Conservation (phyloP, 1,139 yeast genomes). For the Maudiozyma humilis region DNA sequence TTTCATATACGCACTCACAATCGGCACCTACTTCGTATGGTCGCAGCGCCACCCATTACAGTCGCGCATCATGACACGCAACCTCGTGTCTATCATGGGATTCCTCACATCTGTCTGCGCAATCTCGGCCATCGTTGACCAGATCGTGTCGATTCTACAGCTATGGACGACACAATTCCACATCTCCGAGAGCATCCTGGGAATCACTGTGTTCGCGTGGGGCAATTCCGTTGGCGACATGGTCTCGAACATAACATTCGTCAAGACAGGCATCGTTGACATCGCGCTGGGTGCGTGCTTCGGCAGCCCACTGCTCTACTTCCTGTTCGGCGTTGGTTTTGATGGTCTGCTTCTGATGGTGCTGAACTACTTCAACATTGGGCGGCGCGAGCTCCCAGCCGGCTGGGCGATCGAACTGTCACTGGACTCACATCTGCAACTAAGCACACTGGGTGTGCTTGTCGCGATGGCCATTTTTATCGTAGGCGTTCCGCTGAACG, state of each 20-base stretch:
- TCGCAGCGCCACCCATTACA: background rate
- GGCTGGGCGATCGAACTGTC: slow-evolving; percentile 32
- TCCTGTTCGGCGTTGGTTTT: slow-evolving; percentile 55
- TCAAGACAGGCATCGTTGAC: slow-evolving; percentile 77
- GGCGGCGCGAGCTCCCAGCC: slow-evolving; percentile 1
- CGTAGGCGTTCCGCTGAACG: slow-evolving; percentile 49
- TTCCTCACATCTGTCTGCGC: slow-evolving; percentile 62
- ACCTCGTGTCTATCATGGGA: slow-evolving; percentile 40
- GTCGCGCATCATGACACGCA: background rate
- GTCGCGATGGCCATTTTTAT: slow-evolving; percentile 46
- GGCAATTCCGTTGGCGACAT: slow-evolving; percentile 91
- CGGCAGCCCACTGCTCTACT: slow-evolving; percentile 77
- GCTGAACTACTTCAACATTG: slow-evolving; percentile 3
- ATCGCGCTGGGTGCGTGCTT: slow-evolving; percentile 94
- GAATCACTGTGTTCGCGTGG: slow-evolving; percentile 80
- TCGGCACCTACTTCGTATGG: background rate
- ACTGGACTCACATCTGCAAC: slow-evolving; percentile 40
- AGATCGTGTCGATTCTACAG: slow-evolving; percentile 61
- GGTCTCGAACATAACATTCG: slow-evolving; percentile 75
- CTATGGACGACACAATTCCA: slow-evolving; percentile 52
- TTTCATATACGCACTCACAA: background rate
- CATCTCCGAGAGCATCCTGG: slow-evolving; percentile 73
- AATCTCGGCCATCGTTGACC: slow-evolving; percentile 71
- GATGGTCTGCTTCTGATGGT: slow-evolving; percentile 50
- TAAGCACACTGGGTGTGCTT: slow-evolving; percentile 47